phyloP scores from a whole-genome alignment of 2,329 filamentous ascomycete species.

The Aspergillus phoenicis region DNA sequence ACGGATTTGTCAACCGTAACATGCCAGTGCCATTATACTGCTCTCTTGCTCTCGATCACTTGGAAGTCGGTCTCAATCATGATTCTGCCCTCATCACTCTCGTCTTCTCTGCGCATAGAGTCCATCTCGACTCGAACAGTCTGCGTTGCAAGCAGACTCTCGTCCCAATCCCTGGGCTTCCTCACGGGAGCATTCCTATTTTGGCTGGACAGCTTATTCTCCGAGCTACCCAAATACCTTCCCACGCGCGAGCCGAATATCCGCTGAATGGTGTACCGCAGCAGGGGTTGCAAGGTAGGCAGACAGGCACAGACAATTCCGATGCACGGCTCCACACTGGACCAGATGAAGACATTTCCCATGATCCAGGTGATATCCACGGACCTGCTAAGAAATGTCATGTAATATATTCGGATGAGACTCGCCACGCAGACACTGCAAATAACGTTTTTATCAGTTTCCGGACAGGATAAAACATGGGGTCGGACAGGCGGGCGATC shows the following conservation, averaged over 20 bases:
- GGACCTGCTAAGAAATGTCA: slow-evolving; percentile 17
- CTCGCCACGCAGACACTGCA: slow-evolving; percentile 24
- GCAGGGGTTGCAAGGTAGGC: slow-evolving; percentile 20
- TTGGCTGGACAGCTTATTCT: not conserved
- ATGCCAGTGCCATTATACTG: no score
- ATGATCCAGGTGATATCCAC: slow-evolving; percentile 24
- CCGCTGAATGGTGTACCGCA: slow-evolving; percentile 6
- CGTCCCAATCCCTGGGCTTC: not conserved
- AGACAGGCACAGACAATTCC: slow-evolving; percentile 27
- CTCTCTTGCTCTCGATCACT: not conserved
- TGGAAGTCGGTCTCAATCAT: not conserved
- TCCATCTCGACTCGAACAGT: not conserved
- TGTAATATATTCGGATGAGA: slow-evolving; percentile 20
- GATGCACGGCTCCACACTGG: slow-evolving; percentile 26
- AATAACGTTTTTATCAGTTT: not conserved
- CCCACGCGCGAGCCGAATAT: not conserved
- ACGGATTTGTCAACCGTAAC: no score
- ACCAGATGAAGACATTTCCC: slow-evolving; percentile 26
- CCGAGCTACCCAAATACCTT: not conserved
- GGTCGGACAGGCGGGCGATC: not conserved
- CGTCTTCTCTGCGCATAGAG: no score
- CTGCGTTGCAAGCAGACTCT: not conserved
- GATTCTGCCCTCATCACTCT: not conserved
- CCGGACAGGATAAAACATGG: not conserved
- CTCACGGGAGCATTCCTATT: not conserved